Percentiles rank a stretch among this genome's conserved stretches.
These are phyloP conservation scores for Ustilago curta DNA, from an alignment of 1,284 basidiomycete genomes.

Conservation along the genomic window DNA sequence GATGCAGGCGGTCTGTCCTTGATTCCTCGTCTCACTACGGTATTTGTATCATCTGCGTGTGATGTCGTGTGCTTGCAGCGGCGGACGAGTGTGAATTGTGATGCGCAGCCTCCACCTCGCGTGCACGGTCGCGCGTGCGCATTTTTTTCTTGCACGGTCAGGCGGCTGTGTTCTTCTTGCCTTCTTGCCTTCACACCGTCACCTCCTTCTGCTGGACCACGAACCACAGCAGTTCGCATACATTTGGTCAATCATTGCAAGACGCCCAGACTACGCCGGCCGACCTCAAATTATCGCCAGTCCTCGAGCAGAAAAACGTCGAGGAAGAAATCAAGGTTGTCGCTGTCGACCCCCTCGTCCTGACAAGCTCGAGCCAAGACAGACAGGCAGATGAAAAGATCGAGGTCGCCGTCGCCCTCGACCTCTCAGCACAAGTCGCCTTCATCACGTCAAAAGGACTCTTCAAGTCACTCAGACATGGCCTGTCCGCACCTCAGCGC, in stretches of 20 bases:
- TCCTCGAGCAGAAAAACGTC: too few relatives aligned
- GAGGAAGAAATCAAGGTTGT: background rate
- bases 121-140: background rate
- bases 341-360: background rate
- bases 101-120: constrained; percentile 6
- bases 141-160: background rate
- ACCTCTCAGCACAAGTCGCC: constrained; percentile 15
- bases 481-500: constrained; percentile 59
- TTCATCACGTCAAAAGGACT: constrained; percentile 15
- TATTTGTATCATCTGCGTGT: background rate
- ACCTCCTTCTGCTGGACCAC: background rate
- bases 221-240: background rate
- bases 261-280: too few relatives aligned
- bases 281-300: too few relatives aligned
- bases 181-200: constrained; percentile 4
- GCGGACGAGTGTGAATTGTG: constrained; percentile 3
- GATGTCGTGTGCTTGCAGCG: background rate
- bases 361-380: background rate
- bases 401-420: constrained; percentile 39
- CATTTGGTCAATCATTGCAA: too few relatives aligned
- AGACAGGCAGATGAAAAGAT: constrained; percentile 42
- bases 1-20: background rate
- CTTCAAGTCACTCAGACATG: constrained; percentile 23
- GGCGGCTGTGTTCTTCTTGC: constrained; percentile 4
- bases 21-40: too few relatives aligned